phyloP scores from a whole-genome alignment of 345 rosid species.

The Eucalyptus tenuipes region DNA sequence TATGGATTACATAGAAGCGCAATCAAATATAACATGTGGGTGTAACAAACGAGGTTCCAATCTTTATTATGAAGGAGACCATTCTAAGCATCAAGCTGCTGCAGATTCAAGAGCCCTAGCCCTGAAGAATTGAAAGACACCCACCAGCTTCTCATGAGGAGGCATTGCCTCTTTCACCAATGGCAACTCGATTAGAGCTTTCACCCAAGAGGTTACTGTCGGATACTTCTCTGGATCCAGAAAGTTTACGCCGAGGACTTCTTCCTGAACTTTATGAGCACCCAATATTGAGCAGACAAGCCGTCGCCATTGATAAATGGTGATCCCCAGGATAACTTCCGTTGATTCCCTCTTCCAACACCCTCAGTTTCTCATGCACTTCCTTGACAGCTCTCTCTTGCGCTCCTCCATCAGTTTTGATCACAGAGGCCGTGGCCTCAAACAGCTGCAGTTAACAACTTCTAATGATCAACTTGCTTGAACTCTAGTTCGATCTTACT shows the following conservation, averaged over 20 bases:
- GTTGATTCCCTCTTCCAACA: conserved; percentile 23
- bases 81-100: neutral
- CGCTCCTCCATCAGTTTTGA: conserved; percentile 14
- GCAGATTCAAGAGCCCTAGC: neutral
- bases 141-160: conserved; percentile 5
- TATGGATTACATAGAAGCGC: neutral
- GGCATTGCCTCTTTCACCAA: conserved; percentile 5
- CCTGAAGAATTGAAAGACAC: neutral
- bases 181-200: conserved; percentile 5
- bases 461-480: neutral
- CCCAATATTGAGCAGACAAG: conserved; percentile 9
- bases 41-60: neutral
- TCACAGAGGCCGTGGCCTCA: neutral
- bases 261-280: neutral
- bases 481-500: neutral
- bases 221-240: conserved; percentile 9
- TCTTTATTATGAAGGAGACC: neutral
- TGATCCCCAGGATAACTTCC: neutral
- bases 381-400: conserved; percentile 14
- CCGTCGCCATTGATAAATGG: neutral
- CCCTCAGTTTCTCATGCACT: conserved; percentile 9
- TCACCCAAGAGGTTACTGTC: conserved; percentile 5
- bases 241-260: conserved; percentile 5
- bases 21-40: neutral
- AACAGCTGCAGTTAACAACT: conserved; percentile 2